Evolutionary conservation across 2,329 filamentous ascomycete genomes (phyloP).

Genomic region (Claviceps maximensis): DNA sequence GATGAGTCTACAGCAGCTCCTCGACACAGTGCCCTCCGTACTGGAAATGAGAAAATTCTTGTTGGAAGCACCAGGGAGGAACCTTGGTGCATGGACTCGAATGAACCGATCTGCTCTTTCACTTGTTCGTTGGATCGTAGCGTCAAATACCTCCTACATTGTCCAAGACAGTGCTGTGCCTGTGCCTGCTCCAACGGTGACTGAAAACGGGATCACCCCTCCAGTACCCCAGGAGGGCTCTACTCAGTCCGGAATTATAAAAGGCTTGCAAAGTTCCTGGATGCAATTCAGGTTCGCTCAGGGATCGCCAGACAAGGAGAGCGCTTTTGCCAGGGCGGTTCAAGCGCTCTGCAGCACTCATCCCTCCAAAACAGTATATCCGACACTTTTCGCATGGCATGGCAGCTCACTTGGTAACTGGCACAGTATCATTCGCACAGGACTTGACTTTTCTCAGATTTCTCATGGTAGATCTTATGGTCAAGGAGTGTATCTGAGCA

Average conservation of each 20-base stretch:
- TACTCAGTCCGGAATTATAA: not conserved
- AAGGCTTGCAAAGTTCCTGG: conserved; percentile 27
- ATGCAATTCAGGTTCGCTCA: conserved; percentile 81
- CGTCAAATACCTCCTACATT: conserved; percentile 80
- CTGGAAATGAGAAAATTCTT: conserved; percentile 41
- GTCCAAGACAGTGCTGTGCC: conserved; percentile 42
- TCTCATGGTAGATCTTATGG: conserved; percentile 59
- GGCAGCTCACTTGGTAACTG: conserved; percentile 66
- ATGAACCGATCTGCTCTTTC: conserved; percentile 54
- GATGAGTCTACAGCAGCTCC: conserved; percentile 27
- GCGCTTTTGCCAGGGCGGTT: conserved; percentile 55
- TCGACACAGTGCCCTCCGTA: conserved; percentile 50
- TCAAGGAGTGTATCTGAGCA: conserved; percentile 71
- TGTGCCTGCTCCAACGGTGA: not conserved
- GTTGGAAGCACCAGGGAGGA: conserved; percentile 21
- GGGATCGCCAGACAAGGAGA: conserved; percentile 77
- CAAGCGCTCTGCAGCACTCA: conserved; percentile 21
- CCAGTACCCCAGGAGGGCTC: not conserved
- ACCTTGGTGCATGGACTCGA: conserved; percentile 32
- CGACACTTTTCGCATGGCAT: conserved; percentile 79
- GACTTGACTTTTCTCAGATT: conserved; percentile 55
- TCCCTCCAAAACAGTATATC: conserved; percentile 29
- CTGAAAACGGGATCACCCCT: not conserved
- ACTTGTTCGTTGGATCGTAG: conserved; percentile 74
- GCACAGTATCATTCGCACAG: conserved; percentile 79